Base-by-base conservation (phyloP, 2,329 filamentous ascomycete genomes). In the Rutstroemia sp. region DNA sequence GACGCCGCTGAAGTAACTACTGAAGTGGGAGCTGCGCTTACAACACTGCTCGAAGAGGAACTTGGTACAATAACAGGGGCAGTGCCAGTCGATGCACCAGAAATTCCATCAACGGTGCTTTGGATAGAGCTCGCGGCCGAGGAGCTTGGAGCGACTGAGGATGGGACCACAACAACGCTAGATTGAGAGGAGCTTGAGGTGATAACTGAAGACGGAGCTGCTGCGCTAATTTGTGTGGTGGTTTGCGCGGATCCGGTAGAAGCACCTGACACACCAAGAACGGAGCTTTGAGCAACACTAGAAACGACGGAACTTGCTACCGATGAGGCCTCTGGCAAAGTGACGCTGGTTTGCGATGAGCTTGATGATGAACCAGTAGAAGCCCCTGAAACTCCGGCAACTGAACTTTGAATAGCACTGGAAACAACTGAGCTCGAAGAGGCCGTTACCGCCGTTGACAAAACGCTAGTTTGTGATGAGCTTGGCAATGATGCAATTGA, bases 81-180 rank as follows among this genome's bases (percentile, higher is more conserved):
- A 9, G 41, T 50, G 23, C 56, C 58, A 23, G 58, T 60, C 34
- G 56, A 48, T 21, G 37, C 57, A 34, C 17, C 50, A 52, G 50
- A 45, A 34, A 38, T 44, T 47, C 30, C 51, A 48, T 19, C 19
- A 39, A 23, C 25, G 3, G 51, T 38, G 21, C 30, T 47, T 39
- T 23, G 16, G 9, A 16, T 14, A 4, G n/a, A n/a, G 25, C 45
- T 54, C 9, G 16, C 39, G 21, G 12, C 12, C 25, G 44, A 42
- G 7, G 42, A 37, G 42, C 34, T 38, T 17, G 42, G 25, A 12
- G 9, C 30, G 14, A 38, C 16, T 16, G 39, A 7, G 23, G 30
- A 34, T 37, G 49, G n/a, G 2, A 30, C 27, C 27, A 30, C 27
- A 30, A 8, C 27, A 30, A 30, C 27, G 27, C 27, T 41, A 14